A percentile compares a stretch with the other conserved stretches of the same genome.
Evolutionary conservation across 495 filamentous ascomycete genomes (phyloP).

Genomic region (Pyronema omphalodes): DNA sequence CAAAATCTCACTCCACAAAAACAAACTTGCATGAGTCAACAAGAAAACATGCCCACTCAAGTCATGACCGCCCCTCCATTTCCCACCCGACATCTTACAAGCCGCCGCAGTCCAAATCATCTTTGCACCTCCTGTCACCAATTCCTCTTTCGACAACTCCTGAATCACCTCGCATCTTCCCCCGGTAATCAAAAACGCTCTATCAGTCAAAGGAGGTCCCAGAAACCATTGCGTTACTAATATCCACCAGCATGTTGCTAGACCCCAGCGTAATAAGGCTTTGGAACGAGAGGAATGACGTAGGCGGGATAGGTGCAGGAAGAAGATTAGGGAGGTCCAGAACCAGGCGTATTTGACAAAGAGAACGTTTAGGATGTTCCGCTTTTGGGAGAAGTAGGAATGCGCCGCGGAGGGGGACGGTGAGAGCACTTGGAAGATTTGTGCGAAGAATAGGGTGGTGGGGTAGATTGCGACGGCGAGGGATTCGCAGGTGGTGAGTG

Average conservation of each 20-base stretch:
- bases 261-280: conserved; percentile 44
- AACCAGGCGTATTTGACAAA: conserved; percentile 94
- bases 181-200: conserved; percentile 62
- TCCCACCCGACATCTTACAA: conserved; percentile 63
- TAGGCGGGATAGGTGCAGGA: conserved; percentile 25
- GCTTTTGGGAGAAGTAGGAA: conserved; percentile 82
- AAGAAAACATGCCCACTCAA: conserved; percentile 91
- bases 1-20: conserved; percentile 62
- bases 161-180: conserved; percentile 48
- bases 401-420: conserved; percentile 42
- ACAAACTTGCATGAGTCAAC: conserved; percentile 60
- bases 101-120: conserved; percentile 52
- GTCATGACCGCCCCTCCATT: conserved; percentile 81
- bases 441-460: conserved; percentile 53
- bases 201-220: conserved; percentile 73
- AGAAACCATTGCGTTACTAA: conserved; percentile 91
- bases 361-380: conserved; percentile 72
- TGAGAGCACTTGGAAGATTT: conserved; percentile 58
- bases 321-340: conserved; percentile 61
- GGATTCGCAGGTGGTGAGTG: conserved; percentile 38
- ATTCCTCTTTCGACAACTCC: conserved; percentile 10
- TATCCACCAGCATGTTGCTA: conserved; percentile 59
- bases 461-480: conserved; percentile 54
- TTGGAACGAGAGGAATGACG: conserved; percentile 28
- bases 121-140: conserved; percentile 22